Percentiles rank a stretch among this genome's conserved stretches.
phyloP scores from a whole-genome alignment of 2,329 filamentous ascomycete species.

The Exutisphaerella laricina region DNA sequence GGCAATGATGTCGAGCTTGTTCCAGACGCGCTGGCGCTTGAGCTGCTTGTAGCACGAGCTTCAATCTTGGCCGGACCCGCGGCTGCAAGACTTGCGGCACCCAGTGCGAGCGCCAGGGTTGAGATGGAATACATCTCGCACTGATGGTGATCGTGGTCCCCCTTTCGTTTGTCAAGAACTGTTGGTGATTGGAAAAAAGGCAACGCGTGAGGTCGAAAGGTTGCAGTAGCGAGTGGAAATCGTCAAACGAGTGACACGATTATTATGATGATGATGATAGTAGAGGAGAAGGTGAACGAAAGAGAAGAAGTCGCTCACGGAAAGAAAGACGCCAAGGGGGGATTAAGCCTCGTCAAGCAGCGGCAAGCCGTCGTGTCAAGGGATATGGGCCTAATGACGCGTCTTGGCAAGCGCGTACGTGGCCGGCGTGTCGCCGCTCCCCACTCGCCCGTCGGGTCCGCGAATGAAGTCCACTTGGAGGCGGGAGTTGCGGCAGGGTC shows the following conservation, averaged over 20 bases:
- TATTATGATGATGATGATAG: not conserved
- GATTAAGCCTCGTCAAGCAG: not conserved
- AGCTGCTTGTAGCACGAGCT: conserved; percentile 20
- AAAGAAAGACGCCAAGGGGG: not conserved
- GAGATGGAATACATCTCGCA: conserved; percentile 10
- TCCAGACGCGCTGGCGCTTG: conserved; percentile 28
- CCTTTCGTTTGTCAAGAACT: not conserved
- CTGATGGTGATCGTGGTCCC: too few relatives aligned
- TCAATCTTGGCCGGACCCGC: conserved; percentile 33
- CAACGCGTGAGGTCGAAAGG: not conserved
- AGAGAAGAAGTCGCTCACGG: not conserved
- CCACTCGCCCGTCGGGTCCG: too few relatives aligned
- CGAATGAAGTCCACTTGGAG: not conserved
- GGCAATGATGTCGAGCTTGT: conserved; percentile 43
- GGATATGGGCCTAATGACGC: not conserved
- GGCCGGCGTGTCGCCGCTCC: too few relatives aligned
- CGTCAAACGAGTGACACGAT: conserved; percentile 1
- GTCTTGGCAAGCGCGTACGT: conserved; percentile 1
- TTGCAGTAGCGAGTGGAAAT: not conserved
- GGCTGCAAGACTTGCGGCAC: conserved; percentile 43
- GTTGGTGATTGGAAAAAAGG: not conserved
- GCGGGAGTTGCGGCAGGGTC: not conserved
- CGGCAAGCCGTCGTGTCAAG: not conserved
- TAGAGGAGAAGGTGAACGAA: not conserved
- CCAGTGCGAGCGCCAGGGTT: conserved; percentile 34